Conservation (phyloP, 495 filamentous ascomycete species). For the Penicillium taxi region DNA sequence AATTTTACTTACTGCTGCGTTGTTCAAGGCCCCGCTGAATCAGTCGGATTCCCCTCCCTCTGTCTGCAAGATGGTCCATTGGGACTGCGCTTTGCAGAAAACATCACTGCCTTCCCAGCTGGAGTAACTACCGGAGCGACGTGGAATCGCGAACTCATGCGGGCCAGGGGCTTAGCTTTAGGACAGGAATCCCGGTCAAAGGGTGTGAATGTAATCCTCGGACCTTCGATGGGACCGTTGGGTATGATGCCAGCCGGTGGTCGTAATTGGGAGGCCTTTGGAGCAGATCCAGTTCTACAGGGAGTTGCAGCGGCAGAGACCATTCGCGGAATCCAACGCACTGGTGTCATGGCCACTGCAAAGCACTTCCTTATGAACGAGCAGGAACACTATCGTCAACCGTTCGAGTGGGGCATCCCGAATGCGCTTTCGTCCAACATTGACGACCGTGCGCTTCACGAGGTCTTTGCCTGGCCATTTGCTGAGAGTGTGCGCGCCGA, state of each 20-base stretch:
- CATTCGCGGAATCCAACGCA: constrained; percentile 68
- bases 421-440: constrained; percentile 75
- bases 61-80: constrained; percentile 89
- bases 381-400: constrained; percentile 78
- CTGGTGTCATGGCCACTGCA: constrained; percentile 74
- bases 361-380: constrained; percentile 83
- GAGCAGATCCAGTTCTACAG: constrained; percentile 67
- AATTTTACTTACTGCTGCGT: too few species aligned
- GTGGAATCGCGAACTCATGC: constrained; percentile 78
- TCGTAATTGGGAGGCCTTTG: constrained; percentile 87
- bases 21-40: constrained; percentile 47
- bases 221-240: constrained; percentile 66
- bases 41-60: constrained; percentile 72
- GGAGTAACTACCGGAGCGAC: constrained; percentile 79
- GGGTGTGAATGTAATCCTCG: constrained; percentile 70
- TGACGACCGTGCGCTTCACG: constrained; percentile 72
- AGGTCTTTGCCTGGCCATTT: constrained; percentile 88
- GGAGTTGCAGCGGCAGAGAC: constrained; percentile 60
- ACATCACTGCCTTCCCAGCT: constrained; percentile 74
- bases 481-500: constrained; percentile 76
- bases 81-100: constrained; percentile 67
- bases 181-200: constrained; percentile 61
- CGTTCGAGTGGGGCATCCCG: constrained; percentile 65
- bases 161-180: constrained; percentile 57
- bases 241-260: constrained; percentile 82